Evolutionary conservation across 2,329 filamentous ascomycete genomes (phyloP).

Genomic region (Metarhizium brunneum): DNA sequence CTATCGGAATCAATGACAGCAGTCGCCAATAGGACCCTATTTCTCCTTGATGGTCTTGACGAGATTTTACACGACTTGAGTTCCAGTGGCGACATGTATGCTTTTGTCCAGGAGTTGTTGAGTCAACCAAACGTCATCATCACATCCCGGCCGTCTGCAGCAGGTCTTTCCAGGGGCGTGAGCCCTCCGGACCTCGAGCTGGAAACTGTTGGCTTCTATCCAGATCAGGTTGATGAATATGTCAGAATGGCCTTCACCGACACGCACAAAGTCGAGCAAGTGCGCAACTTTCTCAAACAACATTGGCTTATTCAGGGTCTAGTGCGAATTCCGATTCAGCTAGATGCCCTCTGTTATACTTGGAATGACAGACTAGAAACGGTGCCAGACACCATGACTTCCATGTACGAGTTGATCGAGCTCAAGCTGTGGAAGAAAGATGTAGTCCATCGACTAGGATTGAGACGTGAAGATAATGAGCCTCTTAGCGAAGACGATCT

Average conservation of each 20-base stretch:
- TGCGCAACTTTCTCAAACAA: too few species aligned
- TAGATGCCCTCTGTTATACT: conserved; percentile 32
- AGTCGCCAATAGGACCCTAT: conserved; percentile 18
- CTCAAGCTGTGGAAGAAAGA: conserved; percentile 29
- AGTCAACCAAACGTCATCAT: conserved; percentile 27
- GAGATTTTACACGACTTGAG: conserved; percentile 25
- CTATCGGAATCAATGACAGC: conserved; percentile 8
- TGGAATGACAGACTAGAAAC: conserved; percentile 18
- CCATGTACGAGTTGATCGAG: conserved; percentile 23
- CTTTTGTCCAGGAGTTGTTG: conserved; percentile 20
- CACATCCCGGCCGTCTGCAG: conserved; percentile 25
- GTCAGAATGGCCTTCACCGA: conserved; percentile 9
- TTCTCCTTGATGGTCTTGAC: conserved; percentile 34
- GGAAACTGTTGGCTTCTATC: conserved; percentile 30
- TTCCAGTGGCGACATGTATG: conserved; percentile 6
- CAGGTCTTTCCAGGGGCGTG: conserved; percentile 4
- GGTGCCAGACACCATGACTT: conserved; percentile 26
- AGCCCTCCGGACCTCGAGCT: conserved; percentile 22
- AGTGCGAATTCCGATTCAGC: conserved; percentile 10
- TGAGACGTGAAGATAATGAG: too few species aligned
- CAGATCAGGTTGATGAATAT: conserved; percentile 24
- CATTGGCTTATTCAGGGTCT: too few species aligned
- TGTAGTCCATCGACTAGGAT: conserved; percentile 6
- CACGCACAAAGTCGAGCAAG: background rate
- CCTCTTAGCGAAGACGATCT: too few species aligned